Base-by-base conservation (phyloP, 495 filamentous ascomycete species). In the Talaromyces adpressus region DNA sequence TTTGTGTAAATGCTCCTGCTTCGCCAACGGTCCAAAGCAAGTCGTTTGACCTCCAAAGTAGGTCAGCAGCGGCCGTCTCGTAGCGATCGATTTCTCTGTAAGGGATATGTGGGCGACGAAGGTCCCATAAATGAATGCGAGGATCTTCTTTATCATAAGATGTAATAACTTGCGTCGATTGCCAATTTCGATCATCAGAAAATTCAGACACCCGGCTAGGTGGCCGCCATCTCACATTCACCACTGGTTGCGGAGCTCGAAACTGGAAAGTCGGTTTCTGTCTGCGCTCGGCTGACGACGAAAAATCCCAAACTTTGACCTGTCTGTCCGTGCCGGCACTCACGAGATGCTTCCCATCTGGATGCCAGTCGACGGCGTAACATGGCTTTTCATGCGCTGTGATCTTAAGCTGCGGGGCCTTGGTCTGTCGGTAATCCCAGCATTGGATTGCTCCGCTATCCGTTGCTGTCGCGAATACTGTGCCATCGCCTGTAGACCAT, bases 261-360 rank as follows among this genome's bases (percentile, higher is more conserved):
- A 89, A 75, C 45, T 82, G 77, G 66, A 79, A 85, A 12, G 73
- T 72, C 12, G 92, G 82, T 70, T 94, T 96, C 73, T 92, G 91
- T 56, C 90, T 83, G 69, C 90, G 87, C 65, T 91, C 87, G 29
- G 86, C 84, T 29, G 84, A 85, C n/a, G 83, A 80, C 9, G 89
- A 89, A 69, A 97, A 83, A 72, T 98, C 91, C 95, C 95, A 98
- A 34, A 98, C 86, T 70, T 93, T 87, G 67, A 96, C 89, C 58
- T 87, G 89, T 64, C 86, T 85, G 71, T 98, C 94, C 25, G 84
- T 80, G 41, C 93, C 89, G 25, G 89, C 92, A 69, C 91, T 96
- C 41, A 89, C 87, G 16, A 96, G 79, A 72, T 98, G 90, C 63
- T 90, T 90, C 30, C 94, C 94, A 72, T 97, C 93, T 1, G 91